A percentile compares a stretch with the other conserved stretches of the same genome.
Conservation (phyloP, 495 filamentous ascomycete genomes). For the Evernia prunastri region DNA sequence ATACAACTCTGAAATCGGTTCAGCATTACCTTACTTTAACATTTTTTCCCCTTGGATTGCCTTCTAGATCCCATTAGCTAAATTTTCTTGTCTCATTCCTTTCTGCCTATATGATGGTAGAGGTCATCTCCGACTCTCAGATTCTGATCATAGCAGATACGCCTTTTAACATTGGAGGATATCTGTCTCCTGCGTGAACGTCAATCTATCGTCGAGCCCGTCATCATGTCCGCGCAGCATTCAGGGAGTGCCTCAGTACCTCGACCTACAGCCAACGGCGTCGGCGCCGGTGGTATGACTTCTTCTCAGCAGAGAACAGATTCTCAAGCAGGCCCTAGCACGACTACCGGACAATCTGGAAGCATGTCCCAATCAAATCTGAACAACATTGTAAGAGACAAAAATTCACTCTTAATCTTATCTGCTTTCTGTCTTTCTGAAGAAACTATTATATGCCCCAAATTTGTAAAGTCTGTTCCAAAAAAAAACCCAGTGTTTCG, state of each 20-base stretch:
- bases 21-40: neutral
- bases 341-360: conserved; percentile 31
- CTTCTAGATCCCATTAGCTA: neutral
- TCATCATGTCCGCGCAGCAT: conserved; percentile 28
- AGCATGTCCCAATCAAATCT: conserved; percentile 76
- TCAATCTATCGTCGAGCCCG: neutral
- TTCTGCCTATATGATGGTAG: neutral
- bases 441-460: neutral
- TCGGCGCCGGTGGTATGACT: conserved; percentile 47
- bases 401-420: conserved; percentile 16
- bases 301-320: conserved; percentile 41
- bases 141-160: neutral
- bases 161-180: neutral
- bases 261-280: conserved; percentile 49
- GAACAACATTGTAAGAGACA: conserved; percentile 81
- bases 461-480: neutral
- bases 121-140: neutral
- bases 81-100: neutral
- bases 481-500: neutral
- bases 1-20: too few relatives aligned
- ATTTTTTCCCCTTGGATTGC: neutral
- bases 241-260: conserved; percentile 34
- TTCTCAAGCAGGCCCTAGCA: conserved; percentile 15
- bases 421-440: conserved; percentile 10
- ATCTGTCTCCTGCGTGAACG: neutral